Evolutionary conservation across 352 stramenopile species (phyloP).

Genomic region (Labyrinthula sp.): DNA sequence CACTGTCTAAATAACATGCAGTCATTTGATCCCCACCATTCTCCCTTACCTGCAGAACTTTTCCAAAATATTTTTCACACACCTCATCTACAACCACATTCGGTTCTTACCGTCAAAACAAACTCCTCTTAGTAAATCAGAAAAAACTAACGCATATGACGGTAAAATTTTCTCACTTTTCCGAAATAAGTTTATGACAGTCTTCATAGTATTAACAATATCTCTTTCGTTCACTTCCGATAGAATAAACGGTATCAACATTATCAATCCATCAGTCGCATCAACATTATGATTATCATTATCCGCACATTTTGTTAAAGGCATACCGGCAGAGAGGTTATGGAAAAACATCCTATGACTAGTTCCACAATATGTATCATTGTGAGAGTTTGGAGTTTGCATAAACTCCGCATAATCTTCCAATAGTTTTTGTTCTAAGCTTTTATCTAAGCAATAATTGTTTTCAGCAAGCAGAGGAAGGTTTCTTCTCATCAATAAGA

Average conservation of each 20-base stretch:
- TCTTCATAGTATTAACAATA: not conserved
- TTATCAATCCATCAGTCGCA: slow-evolving; percentile 42
- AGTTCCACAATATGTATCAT: slow-evolving; percentile 53
- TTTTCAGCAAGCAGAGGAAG: slow-evolving; percentile 40
- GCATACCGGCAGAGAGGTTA: slow-evolving; percentile 40
- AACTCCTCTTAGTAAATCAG: not conserved
- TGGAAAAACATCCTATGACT: slow-evolving; percentile 60
- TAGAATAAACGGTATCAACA: slow-evolving; percentile 23
- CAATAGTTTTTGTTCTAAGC: slow-evolving; percentile 38
- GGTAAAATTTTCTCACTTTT: not conserved
- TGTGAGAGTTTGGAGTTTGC: slow-evolving; percentile 46
- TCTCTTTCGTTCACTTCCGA: not conserved
- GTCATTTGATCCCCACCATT: slow-evolving; percentile 36
- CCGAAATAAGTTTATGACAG: not conserved
- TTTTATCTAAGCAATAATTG: slow-evolving; percentile 27
- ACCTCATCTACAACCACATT: not conserved
- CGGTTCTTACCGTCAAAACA: too few relatives aligned
- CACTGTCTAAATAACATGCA: slow-evolving; percentile 46
- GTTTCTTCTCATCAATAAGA: slow-evolving; percentile 39
- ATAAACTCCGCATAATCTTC: slow-evolving; percentile 50
- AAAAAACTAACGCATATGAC: not conserved
- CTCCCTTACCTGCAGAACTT: too few relatives aligned
- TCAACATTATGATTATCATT: slow-evolving; percentile 58
- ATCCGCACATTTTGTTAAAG: slow-evolving; percentile 44
- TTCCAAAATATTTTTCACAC: not conserved